phyloP scores from a whole-genome alignment of 2,329 filamentous ascomycete species.

The Annulohypoxylon truncatum region DNA sequence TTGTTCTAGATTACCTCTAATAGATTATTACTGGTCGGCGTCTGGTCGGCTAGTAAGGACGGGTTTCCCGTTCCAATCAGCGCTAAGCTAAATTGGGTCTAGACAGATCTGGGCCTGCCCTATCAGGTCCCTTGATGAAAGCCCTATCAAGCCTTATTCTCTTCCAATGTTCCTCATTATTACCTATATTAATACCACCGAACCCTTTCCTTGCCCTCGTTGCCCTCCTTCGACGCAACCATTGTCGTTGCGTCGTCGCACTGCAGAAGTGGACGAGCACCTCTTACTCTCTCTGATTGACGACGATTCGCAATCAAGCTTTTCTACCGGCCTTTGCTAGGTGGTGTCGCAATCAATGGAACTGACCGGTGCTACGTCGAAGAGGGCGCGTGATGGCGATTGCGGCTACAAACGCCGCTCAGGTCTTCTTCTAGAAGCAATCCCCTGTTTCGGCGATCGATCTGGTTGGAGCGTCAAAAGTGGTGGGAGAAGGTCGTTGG shows the following conservation, averaged over 20 bases:
- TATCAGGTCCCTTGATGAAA: slow-evolving; percentile 21
- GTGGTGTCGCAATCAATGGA: slow-evolving; percentile 31
- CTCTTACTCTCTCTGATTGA: slow-evolving; percentile 29
- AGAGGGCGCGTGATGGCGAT: slow-evolving; percentile 37
- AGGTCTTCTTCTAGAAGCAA: slow-evolving; percentile 40
- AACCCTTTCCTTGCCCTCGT: slow-evolving; percentile 17
- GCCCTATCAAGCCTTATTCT: slow-evolving; percentile 31
- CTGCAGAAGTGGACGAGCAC: slow-evolving; percentile 18
- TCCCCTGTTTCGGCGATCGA: slow-evolving; percentile 15
- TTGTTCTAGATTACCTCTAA: slow-evolving; percentile 17
- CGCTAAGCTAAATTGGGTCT: slow-evolving; percentile 14
- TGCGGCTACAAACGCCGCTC: slow-evolving; percentile 36
- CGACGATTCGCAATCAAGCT: slow-evolving; percentile 40
- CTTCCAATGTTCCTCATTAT: neutral
- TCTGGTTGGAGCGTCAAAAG: slow-evolving; percentile 28
- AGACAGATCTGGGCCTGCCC: slow-evolving; percentile 31
- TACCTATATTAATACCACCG: slow-evolving; percentile 35
- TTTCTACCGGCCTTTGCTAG: slow-evolving; percentile 38
- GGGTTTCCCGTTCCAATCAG: slow-evolving; percentile 12
- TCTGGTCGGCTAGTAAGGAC: neutral
- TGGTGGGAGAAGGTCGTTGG: slow-evolving; percentile 30
- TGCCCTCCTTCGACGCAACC: slow-evolving; percentile 14
- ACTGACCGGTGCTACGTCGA: slow-evolving; percentile 33
- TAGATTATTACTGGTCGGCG: neutral
- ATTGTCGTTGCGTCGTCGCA: slow-evolving; percentile 20